Conservation (phyloP, 495 filamentous ascomycete species). For the Apodospora peruviana region DNA sequence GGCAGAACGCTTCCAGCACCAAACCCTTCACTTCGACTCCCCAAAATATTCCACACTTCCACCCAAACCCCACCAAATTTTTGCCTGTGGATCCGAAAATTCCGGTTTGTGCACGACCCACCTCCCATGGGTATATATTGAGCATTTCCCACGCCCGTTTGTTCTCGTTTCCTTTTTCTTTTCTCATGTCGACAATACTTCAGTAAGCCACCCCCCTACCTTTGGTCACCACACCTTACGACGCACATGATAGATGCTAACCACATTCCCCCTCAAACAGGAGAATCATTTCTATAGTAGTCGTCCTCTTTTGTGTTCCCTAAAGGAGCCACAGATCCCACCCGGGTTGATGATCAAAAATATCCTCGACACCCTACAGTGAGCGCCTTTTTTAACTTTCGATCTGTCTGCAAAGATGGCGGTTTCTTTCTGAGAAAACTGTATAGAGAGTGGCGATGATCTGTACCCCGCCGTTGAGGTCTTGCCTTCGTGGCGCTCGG, state of each 20-base stretch:
- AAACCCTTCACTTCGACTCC: too few relatives aligned
- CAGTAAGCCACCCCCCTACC: constrained; percentile 34
- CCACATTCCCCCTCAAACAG: constrained; percentile 22
- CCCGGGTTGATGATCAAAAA: constrained; percentile 54
- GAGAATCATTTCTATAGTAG: constrained; percentile 92
- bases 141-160: constrained; percentile 6
- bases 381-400: constrained; percentile 46
- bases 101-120: constrained; percentile 38
- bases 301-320: constrained; percentile 74
- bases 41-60: not conserved
- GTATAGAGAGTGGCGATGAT: constrained; percentile 62
- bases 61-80: constrained; percentile 12
- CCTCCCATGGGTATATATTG: constrained; percentile 33
- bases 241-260: constrained; percentile 15
- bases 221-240: constrained; percentile 12
- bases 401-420: constrained; percentile 47
- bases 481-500: constrained; percentile 48
- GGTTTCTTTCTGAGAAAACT: constrained; percentile 26
- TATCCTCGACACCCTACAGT: constrained; percentile 58
- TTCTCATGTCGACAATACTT: constrained; percentile 62
- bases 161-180: constrained; percentile 31
- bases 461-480: constrained; percentile 48
- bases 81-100: constrained; percentile 15
- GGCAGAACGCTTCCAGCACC: constrained; percentile 29
- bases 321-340: constrained; percentile 62